Percentiles rank a stretch among this genome's conserved stretches.
phyloP scores from a whole-genome alignment of 352 stramenopile species.

The Pythium phragmiticola region DNA sequence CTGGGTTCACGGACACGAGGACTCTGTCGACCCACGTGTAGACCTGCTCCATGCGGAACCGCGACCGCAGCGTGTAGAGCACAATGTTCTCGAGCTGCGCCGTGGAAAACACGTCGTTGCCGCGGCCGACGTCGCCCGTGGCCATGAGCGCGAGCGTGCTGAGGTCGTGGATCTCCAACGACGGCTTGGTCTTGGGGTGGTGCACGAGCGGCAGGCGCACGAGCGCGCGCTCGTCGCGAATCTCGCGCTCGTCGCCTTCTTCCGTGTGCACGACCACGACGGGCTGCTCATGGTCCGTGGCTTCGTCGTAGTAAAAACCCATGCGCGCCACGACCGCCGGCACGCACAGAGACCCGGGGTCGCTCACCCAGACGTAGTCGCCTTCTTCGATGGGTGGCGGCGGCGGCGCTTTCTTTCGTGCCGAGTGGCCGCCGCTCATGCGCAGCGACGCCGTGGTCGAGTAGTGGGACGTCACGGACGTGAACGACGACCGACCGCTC shows the following conservation, averaged over 20 bases:
- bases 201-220: slow-evolving; percentile 57
- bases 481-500: slow-evolving; percentile 11
- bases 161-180: slow-evolving; percentile 60
- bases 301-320: slow-evolving; percentile 60
- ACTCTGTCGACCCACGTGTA: slow-evolving; percentile 84
- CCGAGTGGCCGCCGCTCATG: neutral
- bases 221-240: slow-evolving; percentile 53
- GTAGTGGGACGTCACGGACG: slow-evolving; percentile 8
- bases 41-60: slow-evolving; percentile 80
- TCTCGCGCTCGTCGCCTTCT: slow-evolving; percentile 75
- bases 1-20: slow-evolving; percentile 69
- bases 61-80: slow-evolving; percentile 67
- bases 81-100: slow-evolving; percentile 74
- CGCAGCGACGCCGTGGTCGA: neutral
- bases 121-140: slow-evolving; percentile 47
- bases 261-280: slow-evolving; percentile 81
- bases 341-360: slow-evolving; percentile 49
- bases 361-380: slow-evolving; percentile 66
- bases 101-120: slow-evolving; percentile 52
- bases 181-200: slow-evolving; percentile 61
- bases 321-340: slow-evolving; percentile 62
- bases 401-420: slow-evolving; percentile 11
- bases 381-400: slow-evolving; percentile 47
- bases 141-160: slow-evolving; percentile 67
- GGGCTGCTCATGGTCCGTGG: slow-evolving; percentile 59